These are phyloP conservation scores for Asterionellopsis glacialis DNA, from an alignment of 108 stramenopile species.

Conservation along the genomic window DNA sequence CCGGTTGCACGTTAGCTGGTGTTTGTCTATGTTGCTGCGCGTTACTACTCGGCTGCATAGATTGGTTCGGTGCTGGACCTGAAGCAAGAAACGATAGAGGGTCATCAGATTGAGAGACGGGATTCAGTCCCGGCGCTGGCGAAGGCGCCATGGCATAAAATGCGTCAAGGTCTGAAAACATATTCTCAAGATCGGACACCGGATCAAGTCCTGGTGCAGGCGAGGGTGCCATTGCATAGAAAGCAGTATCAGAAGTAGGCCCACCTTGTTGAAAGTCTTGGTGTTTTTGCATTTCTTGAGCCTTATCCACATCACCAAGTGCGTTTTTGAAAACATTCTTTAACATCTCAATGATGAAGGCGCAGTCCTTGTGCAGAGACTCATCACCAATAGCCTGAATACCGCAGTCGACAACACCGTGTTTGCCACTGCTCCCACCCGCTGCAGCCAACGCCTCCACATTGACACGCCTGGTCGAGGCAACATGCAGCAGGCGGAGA, in stretches of 20 bases:
- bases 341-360: conserved; percentile 62
- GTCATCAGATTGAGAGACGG: conserved; percentile 12
- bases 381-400: conserved; percentile 27
- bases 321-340: conserved; percentile 46
- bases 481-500: conserved; percentile 56
- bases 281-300: conserved; percentile 6
- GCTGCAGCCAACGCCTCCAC: conserved; percentile 40
- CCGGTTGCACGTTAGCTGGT: no score
- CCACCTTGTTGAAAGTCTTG: not conserved
- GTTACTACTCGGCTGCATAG: no score
- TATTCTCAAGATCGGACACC: conserved; percentile 21
- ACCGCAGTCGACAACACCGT: conserved; percentile 40
- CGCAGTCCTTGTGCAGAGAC: conserved; percentile 42
- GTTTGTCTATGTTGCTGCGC: no score
- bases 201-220: conserved; percentile 49
- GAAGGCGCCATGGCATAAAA: conserved; percentile 52
- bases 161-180: no score
- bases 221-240: conserved; percentile 52
- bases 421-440: conserved; percentile 20
- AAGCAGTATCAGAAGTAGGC: not conserved
- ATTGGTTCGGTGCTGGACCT: no score
- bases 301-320: conserved; percentile 47
- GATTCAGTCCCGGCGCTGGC: conserved; percentile 46
- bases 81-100: no score
- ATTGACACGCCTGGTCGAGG: conserved; percentile 36